Evolutionary conservation across 2,329 filamentous ascomycete species (phyloP).

Genomic region (Teratosphaeria nubilosa): DNA sequence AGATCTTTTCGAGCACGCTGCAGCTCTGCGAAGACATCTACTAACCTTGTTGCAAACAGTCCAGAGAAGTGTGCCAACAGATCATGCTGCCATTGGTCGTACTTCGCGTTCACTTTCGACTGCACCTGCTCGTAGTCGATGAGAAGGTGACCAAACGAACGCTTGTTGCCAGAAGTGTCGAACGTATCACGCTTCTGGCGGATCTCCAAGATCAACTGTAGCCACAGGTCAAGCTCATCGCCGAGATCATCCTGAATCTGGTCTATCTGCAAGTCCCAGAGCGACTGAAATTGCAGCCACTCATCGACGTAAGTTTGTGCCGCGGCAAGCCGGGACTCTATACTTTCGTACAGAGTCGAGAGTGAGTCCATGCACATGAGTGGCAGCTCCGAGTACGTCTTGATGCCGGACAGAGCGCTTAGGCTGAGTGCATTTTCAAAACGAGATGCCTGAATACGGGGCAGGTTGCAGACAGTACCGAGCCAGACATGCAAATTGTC

Average conservation of each 20-base stretch:
- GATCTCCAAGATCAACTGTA: slow-evolving; percentile 93
- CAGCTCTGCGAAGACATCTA: slow-evolving; percentile 84
- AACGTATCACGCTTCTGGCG: slow-evolving; percentile 92
- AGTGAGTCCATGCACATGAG: slow-evolving; percentile 72
- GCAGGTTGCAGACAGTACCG: slow-evolving; percentile 80
- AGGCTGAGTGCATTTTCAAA: slow-evolving; percentile 79
- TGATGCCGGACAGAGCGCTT: slow-evolving; percentile 39
- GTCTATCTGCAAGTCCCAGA: slow-evolving; percentile 95
- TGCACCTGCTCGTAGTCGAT: slow-evolving; percentile 99
- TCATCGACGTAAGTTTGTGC: slow-evolving; percentile 87
- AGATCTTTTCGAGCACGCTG: slow-evolving; percentile 83
- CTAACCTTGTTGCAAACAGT: slow-evolving; percentile 80
- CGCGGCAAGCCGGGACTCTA: slow-evolving; percentile 72
- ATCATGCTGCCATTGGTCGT: slow-evolving; percentile 98
- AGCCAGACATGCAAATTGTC: slow-evolving; percentile 88
- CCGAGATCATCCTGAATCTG: slow-evolving; percentile 88
- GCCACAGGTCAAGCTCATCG: slow-evolving; percentile 83
- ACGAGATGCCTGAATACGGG: slow-evolving; percentile 86
- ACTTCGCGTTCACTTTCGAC: slow-evolving; percentile 96
- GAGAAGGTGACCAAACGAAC: slow-evolving; percentile 83
- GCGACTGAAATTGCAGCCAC: slow-evolving; percentile 95
- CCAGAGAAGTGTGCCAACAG: slow-evolving; percentile 87
- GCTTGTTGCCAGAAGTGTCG: slow-evolving; percentile 89
- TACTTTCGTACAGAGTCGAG: slow-evolving; percentile 66
- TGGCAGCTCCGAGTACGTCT: slow-evolving; percentile 75